These are phyloP conservation scores for Leishmania gerbilli DNA, from an alignment of 208 protist species.

Conservation along the genomic window DNA sequence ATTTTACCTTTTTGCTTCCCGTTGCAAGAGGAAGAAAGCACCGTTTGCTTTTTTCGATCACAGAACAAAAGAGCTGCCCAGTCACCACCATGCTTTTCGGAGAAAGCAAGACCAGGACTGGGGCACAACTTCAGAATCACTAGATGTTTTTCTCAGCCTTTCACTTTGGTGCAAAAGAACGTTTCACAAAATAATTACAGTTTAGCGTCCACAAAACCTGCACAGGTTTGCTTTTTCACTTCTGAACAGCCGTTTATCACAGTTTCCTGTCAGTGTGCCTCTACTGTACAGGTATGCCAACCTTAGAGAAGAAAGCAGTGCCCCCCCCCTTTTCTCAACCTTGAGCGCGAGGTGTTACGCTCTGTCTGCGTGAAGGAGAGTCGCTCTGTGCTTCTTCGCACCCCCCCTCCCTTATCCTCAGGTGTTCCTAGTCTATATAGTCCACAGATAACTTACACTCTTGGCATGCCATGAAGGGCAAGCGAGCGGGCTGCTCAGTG, in stretches of 20 bases:
- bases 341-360: neutral
- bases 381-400: neutral
- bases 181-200: neutral
- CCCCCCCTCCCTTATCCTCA: neutral
- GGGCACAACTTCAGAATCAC: neutral
- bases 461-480: neutral
- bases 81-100: neutral
- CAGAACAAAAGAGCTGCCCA: neutral
- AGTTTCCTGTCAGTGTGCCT: neutral
- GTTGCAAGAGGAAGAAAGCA: neutral
- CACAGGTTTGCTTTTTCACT: neutral
- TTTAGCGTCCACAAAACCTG: neutral
- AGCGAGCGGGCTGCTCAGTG: neutral
- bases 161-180: neutral
- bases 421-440: neutral
- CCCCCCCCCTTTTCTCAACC: neutral
- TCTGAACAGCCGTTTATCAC: neutral
- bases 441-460: neutral
- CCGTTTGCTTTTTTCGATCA: neutral
- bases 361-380: neutral
- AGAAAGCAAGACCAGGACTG: neutral
- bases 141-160: neutral
- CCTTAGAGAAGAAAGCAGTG: neutral
- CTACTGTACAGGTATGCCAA: neutral
- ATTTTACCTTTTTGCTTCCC: neutral